Evolutionary conservation across 129 eudicot species (phyloP), one percentile per base, ranked within the genome.

Genomic region (Flaveria robusta): DNA sequence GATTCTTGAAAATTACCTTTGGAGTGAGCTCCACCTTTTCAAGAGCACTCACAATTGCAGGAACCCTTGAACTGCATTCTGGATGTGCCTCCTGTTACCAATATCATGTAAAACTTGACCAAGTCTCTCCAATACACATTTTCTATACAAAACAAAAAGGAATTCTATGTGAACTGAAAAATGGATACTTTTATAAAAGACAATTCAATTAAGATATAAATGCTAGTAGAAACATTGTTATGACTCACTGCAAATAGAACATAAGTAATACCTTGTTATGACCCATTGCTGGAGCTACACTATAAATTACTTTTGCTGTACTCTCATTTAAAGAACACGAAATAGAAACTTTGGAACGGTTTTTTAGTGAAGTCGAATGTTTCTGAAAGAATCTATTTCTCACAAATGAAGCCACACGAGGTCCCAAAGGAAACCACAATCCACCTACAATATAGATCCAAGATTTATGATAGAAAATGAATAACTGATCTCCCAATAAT

Each of bases 201-300:
- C 20, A 29, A 55, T 55, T 20, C 12, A 19, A 20, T 19, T 55
- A 55, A 55, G 26, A 55, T 19, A 55, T 19, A 55, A 49, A 19
- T 23, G 51, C 45, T 19, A 46, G 24, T 1, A 49, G 43, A 55
- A 16, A 67, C 68, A 27, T 15, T 62, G 20, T 62, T 16, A 69
- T 20, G 47, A 76, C 23, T 16, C 4, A 7, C 15, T 59, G 12
- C 27, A 26, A 27, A 39, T 2, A 49, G 10, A 19, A 13, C 9
- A 34, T n/a, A 11, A 29, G 42, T 68, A n/a, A 7, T 74, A 88
- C 98, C 98, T 93, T 72, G 87, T 87, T 93, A 84, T 93, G 98
- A 74, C 97, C 98, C 86, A 86, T 76, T 31, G 98, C 98, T 78
- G 97, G 88, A 79, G 98, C 97, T 70, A 93, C 87, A 46, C 88